Percentiles rank a stretch among this genome's conserved stretches.
These are phyloP conservation scores for Rusavskia elegans DNA, from an alignment of 495 filamentous ascomycete genomes.

Conservation along the genomic window DNA sequence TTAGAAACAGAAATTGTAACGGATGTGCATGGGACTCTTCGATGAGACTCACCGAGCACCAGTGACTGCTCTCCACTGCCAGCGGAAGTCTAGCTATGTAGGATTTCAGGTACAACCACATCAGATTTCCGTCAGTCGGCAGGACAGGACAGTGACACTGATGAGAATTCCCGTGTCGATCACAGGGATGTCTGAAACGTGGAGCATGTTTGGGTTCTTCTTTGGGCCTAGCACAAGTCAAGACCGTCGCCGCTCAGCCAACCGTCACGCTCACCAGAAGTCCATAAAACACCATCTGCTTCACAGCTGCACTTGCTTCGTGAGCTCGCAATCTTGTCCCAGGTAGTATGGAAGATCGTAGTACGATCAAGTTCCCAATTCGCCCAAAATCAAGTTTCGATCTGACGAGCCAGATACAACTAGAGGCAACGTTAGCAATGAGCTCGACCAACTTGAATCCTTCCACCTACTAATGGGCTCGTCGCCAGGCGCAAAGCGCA, in stretches of 20 bases:
- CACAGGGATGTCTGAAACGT: background rate
- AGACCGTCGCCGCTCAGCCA: background rate
- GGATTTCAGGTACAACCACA: no score
- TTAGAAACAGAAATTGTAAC: no score
- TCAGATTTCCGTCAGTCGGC: no score
- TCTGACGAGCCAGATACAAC: conserved; percentile 81
- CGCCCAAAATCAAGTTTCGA: conserved; percentile 60
- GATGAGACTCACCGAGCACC: no score
- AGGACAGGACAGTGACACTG: no score
- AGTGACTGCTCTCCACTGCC: no score
- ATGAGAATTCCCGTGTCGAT: no score
- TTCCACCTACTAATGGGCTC: conserved; percentile 74
- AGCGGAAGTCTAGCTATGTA: no score
- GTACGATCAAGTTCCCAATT: conserved; percentile 35
- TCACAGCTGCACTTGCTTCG: no score
- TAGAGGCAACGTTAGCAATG: conserved; percentile 25
- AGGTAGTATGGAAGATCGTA: background rate
- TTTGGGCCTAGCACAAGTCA: background rate
- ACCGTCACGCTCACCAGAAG: background rate
- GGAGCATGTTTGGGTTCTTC: background rate
- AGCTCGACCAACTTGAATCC: background rate
- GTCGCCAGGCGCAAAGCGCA: conserved; percentile 66
- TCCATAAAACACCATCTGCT: no score
- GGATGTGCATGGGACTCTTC: no score
- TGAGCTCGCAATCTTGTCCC: no score